Percentiles rank a stretch among this genome's conserved stretches.
These are phyloP conservation scores for Paramyrothecium sp. DNA, from an alignment of 2,329 filamentous ascomycete genomes.

Conservation along the genomic window DNA sequence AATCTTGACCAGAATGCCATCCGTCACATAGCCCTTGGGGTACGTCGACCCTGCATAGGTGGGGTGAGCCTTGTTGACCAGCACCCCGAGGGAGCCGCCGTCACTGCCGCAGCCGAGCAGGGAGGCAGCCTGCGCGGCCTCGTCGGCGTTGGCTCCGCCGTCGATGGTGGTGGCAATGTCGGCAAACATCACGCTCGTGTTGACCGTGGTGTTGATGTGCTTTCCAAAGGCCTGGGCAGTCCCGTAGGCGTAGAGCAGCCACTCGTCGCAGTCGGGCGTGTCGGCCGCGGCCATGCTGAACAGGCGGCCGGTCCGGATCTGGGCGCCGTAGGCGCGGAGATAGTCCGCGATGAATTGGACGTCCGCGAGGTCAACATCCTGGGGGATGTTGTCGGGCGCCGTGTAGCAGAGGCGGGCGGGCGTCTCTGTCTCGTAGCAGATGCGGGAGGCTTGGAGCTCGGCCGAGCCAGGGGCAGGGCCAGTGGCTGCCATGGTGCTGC, in stretches of 20 bases:
- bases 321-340: conserved; percentile 6
- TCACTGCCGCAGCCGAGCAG: neutral
- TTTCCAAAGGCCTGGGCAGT: conserved; percentile 19
- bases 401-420: conserved; percentile 15
- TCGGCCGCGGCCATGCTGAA: conserved; percentile 14
- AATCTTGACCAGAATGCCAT: neutral
- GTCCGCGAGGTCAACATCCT: conserved; percentile 14
- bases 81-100: neutral
- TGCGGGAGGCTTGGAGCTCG: neutral
- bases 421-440: conserved; percentile 3
- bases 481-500: neutral
- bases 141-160: conserved; percentile 8
- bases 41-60: neutral
- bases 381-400: conserved; percentile 11
- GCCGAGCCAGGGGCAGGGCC: neutral
- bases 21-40: neutral
- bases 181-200: conserved; percentile 18
- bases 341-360: conserved; percentile 14
- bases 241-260: conserved; percentile 14
- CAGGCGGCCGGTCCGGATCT: conserved; percentile 7
- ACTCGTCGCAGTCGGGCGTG: conserved; percentile 19
- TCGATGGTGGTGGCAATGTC: conserved; percentile 26
- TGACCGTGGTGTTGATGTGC: conserved; percentile 15
- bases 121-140: neutral
- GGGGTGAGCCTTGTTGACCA: neutral